Percentiles rank a stretch among this genome's conserved stretches.
These are phyloP conservation scores for Suhomyces xylopsoci DNA, from an alignment of 805 yeast genomes.

Conservation along the genomic window DNA sequence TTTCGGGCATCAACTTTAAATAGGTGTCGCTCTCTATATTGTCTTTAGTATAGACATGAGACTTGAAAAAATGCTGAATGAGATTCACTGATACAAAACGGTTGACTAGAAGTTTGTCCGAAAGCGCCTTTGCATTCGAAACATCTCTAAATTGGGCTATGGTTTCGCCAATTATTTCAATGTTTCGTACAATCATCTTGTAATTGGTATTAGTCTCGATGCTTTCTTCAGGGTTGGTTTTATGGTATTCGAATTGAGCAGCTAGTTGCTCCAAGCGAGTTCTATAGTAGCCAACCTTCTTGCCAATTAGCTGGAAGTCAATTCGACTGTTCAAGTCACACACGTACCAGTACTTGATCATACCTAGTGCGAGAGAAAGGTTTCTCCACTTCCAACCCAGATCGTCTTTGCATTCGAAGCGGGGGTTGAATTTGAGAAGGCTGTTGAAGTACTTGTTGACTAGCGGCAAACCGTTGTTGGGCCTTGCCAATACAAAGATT, in stretches of 20 bases:
- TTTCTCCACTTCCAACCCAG: slow-evolving; percentile 14
- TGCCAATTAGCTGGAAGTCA: slow-evolving; percentile 10
- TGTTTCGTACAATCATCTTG: not conserved
- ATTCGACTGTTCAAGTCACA: slow-evolving; percentile 18
- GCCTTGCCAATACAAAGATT: slow-evolving; percentile 38
- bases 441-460: slow-evolving; percentile 28
- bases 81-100: slow-evolving; percentile 13
- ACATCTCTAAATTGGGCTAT: not conserved
- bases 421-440: slow-evolving; percentile 18
- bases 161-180: not conserved
- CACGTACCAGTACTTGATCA: slow-evolving; percentile 20
- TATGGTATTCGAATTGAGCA: not conserved
- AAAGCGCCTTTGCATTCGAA: slow-evolving; percentile 1
- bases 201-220: not conserved
- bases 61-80: slow-evolving; percentile 2
- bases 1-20: slow-evolving; percentile 1
- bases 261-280: not conserved
- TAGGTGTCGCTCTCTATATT: not conserved
- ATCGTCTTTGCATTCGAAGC: not conserved
- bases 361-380: slow-evolving; percentile 16
- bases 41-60: not conserved
- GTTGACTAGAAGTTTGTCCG: slow-evolving; percentile 3
- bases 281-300: slow-evolving; percentile 13
- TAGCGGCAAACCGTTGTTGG: slow-evolving; percentile 32
- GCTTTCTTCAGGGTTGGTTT: not conserved